Base-by-base conservation (phyloP, 2,329 filamentous ascomycete species). In the Chrysosporium keratinophilum region DNA sequence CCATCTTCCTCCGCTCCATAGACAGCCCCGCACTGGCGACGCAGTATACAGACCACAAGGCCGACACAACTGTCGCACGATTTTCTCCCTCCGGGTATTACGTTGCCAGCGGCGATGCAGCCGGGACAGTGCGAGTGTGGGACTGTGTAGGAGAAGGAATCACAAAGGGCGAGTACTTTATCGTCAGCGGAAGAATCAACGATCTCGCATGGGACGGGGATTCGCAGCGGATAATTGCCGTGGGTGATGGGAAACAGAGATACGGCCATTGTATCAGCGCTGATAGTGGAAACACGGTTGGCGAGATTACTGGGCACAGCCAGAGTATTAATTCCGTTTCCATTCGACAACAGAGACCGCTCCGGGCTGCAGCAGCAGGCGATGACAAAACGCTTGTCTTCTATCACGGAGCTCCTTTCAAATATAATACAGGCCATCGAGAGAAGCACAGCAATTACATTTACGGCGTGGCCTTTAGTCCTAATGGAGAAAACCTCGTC, bases 181-280 rank as follows among this genome's bases (percentile, higher is more conserved):
- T 97, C 71, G 90, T 97, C 64, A 89, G 87, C 34, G 93, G 93
- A 11, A 85, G 88, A 52, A 91, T 98, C 72, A 95, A 95, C 67
- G 93, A 98, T 68, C 82, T 98, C 60, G 91, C 89, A 1, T 98
- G 93, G 90, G 93, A 97, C 65, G 91, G 90, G 54, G 93, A 98
- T 71, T 95, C 87, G 57, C 90, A 96, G 74, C 85, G 93, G 48
- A 85, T 98, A 65, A 96, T 97, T 64, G 93, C 91, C 2, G 91
- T 98, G 4, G 93, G 93, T 43, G 87, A 97, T 63, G 93, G 93
- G 50, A 90, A 91, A 66, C 89, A 97, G 73, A 81, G 88, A 54
- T 96, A 88, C 67, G 91, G 91, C 12, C 87, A 91, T 69, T 95
- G 88, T 74, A 89, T 97, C 67, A 96, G 88, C 28, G 88, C 87